Evolutionary conservation across 2,329 filamentous ascomycete genomes (phyloP), one percentile per base, ranked within the genome.

Genomic region (Clonostachys byssicola): DNA sequence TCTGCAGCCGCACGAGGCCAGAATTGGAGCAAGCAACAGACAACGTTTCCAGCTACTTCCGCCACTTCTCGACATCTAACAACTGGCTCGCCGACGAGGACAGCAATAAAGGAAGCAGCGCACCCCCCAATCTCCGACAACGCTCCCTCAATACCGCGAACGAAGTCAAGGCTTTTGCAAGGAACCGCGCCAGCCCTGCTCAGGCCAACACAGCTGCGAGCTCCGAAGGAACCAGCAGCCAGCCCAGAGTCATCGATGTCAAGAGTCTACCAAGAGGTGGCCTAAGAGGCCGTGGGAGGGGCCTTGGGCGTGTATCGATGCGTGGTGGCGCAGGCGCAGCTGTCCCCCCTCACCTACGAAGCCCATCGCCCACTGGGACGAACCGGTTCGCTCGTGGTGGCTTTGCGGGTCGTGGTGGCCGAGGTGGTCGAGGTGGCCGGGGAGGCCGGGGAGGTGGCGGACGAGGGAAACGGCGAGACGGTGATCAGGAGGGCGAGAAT

Each of bases 61-160:
- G 62, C 41, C 55, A 61, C 48, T 68, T 71, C 54, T 70, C 69
- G 42, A 71, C 68, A 43, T 70, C 68, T 40, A 64, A 67, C 17
- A 64, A 63, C 56, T 56, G 59, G 51, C 56, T 60, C 43, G 54
- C 56, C 46, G 60, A 60, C 50, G 62, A 67, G 46, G 46, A 51
- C 45, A 54, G 53, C 43, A 52, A 51, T 47, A 48, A 46, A 48
- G 47, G 51, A 43, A 46, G 48, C 34, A 48, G 45, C 34, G 40
- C 23, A 16, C n/a, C 16, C 45, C 36, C 42, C 42, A 42, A 34
- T n/a, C 36, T 39, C 17, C 36, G 36, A 57, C 23, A 30, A 30
- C 23, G 23, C 23, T 30, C 23, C 9, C 23, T 30, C 23, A 10
- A 30, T 30, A 30, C 23, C 10, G 23, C 23, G 23, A 30, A 30